These are phyloP conservation scores for Verruconis gallopava DNA, from an alignment of 2,329 filamentous ascomycete genomes.

Conservation along the genomic window DNA sequence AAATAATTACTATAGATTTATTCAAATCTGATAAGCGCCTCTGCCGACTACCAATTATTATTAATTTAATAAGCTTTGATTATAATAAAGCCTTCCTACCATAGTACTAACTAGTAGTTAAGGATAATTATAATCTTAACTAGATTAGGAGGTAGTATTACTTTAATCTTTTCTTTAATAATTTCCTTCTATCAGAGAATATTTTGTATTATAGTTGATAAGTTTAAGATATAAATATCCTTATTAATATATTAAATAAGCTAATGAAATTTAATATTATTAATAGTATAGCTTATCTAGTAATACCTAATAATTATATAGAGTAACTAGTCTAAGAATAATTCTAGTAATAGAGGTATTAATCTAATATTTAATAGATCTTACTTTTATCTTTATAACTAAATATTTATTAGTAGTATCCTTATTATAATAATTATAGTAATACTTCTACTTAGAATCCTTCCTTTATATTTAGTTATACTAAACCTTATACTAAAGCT, in stretches of 20 bases:
- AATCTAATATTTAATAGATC: background rate
- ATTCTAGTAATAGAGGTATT: background rate
- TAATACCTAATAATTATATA: slow-evolving; percentile 1
- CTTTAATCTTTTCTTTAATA: background rate
- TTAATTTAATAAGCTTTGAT: background rate
- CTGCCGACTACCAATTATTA: background rate
- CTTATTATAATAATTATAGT: background rate
- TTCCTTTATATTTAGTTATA: no score
- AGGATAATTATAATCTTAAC: background rate
- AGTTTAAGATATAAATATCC: background rate
- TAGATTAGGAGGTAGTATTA: background rate
- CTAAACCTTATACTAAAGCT: no score
- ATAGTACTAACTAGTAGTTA: background rate
- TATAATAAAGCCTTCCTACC: background rate
- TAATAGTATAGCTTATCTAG: background rate
- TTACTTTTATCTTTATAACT: background rate
- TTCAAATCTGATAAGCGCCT: background rate
- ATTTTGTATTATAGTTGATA: background rate
- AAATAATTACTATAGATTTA: background rate
- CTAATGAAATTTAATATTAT: background rate
- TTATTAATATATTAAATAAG: background rate
- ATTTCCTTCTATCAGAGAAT: background rate
- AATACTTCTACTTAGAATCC: slow-evolving; percentile 1
- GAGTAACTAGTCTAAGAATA: background rate
- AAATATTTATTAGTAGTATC: background rate